Evolutionary conservation across 2,329 filamentous ascomycete species (phyloP), one percentile per base, ranked within the genome.

Genomic region (Cytospora chrysosperma): DNA sequence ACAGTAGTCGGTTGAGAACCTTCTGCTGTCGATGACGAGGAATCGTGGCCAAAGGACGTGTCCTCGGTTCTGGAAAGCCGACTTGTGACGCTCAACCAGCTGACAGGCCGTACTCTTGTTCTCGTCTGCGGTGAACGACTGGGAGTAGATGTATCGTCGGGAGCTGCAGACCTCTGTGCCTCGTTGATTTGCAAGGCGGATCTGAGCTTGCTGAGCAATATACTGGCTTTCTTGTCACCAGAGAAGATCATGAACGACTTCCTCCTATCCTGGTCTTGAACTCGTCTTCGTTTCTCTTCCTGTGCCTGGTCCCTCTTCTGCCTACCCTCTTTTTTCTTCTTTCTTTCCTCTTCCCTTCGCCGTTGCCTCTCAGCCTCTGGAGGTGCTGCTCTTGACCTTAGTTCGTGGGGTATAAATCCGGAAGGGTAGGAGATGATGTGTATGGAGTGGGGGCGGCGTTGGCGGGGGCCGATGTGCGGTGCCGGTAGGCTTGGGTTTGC

Each of bases 371-470:
- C 49, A 70, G 68, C 69, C 72, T 71, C 70, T 71, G 72, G 47
- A 69, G 67, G 68, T 65, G 65, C 64, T 59, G 73, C 58, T 50
- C 68, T 71, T n/a, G 74, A 73, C 59, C 79, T 68, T 17, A 77
- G 69, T 51, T 79, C 77, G 64, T 72, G 71, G 3, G 76, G 77
- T 4, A 78, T 69, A 54, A 75, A 79, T 30, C 80, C 72, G 65
- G 78, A 62, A 51, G 73, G 78, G 67, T 80, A 83, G 62, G 78
- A 79, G 64, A 77, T 77, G 64, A 85, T 84, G 71, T 83, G 81
- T 65, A 86, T 85, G 50, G 82, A 83, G 68, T 85, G 82, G 51
- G 82, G 82, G 70, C 82, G 77, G 67, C 81, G 79, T 64, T 74
- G 79, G 68, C 82, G 79, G 62, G 77, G 78, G 69, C 80, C 79